phyloP scores from a whole-genome alignment of 1,284 basidiomycete species.

The Trichosporon sp. region DNA sequence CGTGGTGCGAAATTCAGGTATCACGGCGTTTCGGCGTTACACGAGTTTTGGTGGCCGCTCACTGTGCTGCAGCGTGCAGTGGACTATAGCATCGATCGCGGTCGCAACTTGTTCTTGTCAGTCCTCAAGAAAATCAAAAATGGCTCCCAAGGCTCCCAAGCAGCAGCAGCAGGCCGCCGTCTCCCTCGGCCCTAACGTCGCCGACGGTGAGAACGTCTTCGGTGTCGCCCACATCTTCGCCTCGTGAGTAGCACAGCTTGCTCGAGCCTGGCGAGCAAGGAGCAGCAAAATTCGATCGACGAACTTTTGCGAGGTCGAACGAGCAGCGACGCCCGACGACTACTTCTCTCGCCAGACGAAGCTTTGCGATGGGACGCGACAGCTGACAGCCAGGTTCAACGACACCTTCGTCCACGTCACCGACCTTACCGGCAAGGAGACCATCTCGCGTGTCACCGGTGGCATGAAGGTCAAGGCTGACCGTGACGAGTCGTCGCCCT shows the following conservation, averaged over 20 bases:
- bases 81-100: background rate
- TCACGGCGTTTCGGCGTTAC: background rate
- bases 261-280: background rate
- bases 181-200: conserved; percentile 86
- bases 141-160: conserved; percentile 49
- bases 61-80: background rate
- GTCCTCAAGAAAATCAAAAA: conserved; percentile 13
- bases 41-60: background rate
- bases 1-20: background rate
- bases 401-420: conserved; percentile 99
- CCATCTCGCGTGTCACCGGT: conserved; percentile 97
- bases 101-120: background rate
- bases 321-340: background rate
- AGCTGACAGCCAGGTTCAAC: conserved; percentile 65
- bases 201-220: conserved; percentile 91
- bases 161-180: conserved; percentile 72
- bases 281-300: background rate
- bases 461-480: conserved; percentile 99
- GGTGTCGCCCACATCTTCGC: conserved; percentile 97
- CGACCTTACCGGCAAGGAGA: conserved; percentile 98
- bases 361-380: background rate
- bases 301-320: background rate
- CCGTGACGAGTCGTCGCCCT: conserved; percentile 97
- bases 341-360: background rate
- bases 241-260: conserved; percentile 53